phyloP scores from a whole-genome alignment of 1,284 basidiomycete genomes.

The Tylopilus microsporus region DNA sequence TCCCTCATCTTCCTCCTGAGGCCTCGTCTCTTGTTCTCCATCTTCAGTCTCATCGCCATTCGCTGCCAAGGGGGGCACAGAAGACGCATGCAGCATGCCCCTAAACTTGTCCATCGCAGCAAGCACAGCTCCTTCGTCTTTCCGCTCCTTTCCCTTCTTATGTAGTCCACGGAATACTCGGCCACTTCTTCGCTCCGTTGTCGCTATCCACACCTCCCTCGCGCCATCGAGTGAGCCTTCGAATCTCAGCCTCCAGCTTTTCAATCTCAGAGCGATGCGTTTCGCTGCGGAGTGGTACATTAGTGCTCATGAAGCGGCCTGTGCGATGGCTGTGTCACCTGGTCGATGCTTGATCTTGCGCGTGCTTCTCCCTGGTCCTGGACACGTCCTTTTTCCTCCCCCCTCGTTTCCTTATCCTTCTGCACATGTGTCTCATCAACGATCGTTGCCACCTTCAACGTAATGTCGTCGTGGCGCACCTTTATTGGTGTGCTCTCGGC shows the following conservation, averaged over 20 bases:
- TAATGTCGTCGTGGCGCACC: conserved; percentile 8
- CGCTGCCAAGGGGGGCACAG: conserved; percentile 28
- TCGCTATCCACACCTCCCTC: conserved; percentile 53
- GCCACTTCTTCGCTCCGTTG: conserved; percentile 65
- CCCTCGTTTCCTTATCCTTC: conserved; percentile 33
- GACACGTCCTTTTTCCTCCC: conserved; percentile 53
- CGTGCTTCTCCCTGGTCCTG: conserved; percentile 71
- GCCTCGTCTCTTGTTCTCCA: conserved; percentile 17
- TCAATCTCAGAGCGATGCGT: conserved; percentile 75
- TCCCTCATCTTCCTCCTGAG: conserved; percentile 31
- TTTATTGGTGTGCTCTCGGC: conserved; percentile 12
- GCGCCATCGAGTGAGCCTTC: conserved; percentile 35
- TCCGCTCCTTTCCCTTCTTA: conserved; percentile 47
- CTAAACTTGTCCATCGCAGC: conserved; percentile 70
- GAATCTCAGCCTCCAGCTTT: conserved; percentile 59
- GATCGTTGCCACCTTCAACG: background rate
- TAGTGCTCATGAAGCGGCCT: background rate
- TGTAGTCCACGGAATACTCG: conserved; percentile 66
- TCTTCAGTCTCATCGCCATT: conserved; percentile 34
- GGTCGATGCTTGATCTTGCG: conserved; percentile 56
- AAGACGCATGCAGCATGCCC: conserved; percentile 38
- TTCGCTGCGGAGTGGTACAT: conserved; percentile 39
- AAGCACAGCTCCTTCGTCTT: conserved; percentile 67
- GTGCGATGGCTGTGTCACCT: conserved; percentile 35
- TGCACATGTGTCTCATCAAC: background rate